phyloP scores from a whole-genome alignment of 306 rosid species.

The Elaeagnus macrophylla region DNA sequence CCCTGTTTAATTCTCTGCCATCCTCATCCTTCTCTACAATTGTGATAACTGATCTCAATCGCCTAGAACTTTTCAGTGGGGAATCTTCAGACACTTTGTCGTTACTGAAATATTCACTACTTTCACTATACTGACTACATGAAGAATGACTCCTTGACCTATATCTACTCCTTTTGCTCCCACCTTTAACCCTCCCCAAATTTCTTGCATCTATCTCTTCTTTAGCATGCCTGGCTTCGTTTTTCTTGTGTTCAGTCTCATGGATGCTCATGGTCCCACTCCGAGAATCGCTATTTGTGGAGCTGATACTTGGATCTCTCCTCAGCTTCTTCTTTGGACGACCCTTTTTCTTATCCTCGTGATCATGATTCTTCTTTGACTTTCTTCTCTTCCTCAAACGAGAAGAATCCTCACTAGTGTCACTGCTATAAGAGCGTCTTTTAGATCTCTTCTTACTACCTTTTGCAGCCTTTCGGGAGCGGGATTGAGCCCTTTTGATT shows the following conservation, averaged over 20 bases:
- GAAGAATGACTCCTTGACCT: constrained; percentile 54
- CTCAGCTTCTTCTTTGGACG: constrained; percentile 42
- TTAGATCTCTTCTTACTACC: constrained; percentile 40
- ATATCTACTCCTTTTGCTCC: constrained; percentile 35
- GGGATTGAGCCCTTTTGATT: constrained; percentile 43
- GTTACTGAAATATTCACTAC: constrained; percentile 25
- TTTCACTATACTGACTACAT: constrained; percentile 25
- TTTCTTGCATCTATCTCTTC: constrained; percentile 31
- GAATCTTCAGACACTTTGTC: constrained; percentile 24
- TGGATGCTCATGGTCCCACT: constrained; percentile 36
- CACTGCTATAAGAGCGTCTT: constrained; percentile 32
- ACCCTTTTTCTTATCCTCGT: constrained; percentile 33
- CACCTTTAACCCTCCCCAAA: constrained; percentile 27
- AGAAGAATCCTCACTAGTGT: constrained; percentile 42
- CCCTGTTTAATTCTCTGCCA: constrained; percentile 22
- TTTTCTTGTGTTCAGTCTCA: constrained; percentile 31
- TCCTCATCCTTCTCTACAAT: constrained; percentile 33
- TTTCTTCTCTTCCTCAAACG: constrained; percentile 45
- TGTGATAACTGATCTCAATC: constrained; percentile 59
- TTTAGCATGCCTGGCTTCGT: constrained; percentile 35
- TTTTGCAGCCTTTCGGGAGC: constrained; percentile 34
- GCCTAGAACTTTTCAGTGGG: constrained; percentile 29
- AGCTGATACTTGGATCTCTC: constrained; percentile 41
- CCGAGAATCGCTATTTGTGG: constrained; percentile 26
- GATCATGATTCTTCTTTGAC: constrained; percentile 36